Evolutionary conservation across 257 asterid species (phyloP).

Genomic region (Anisodus acutangulus): DNA sequence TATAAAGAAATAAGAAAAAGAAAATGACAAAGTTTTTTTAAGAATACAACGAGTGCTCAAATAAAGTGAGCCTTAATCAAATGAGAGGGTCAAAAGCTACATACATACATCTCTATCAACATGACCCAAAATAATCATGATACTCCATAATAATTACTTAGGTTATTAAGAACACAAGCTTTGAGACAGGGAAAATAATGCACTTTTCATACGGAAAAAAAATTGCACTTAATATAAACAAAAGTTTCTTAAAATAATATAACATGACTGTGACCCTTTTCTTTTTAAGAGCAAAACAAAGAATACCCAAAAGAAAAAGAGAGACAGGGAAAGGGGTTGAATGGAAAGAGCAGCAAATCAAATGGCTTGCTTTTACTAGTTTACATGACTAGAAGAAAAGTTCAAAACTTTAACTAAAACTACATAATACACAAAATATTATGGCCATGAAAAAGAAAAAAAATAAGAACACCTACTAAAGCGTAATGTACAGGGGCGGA

Average conservation of each 20-base stretch:
- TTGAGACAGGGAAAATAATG: neutral
- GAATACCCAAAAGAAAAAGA: neutral
- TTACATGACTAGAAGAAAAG: neutral
- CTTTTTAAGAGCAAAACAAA: neutral
- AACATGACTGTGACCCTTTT: neutral
- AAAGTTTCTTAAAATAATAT: neutral
- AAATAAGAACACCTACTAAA: neutral
- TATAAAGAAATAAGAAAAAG: neutral
- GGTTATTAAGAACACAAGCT: neutral
- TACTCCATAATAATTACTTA: neutral
- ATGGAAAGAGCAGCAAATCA: conserved; percentile 15
- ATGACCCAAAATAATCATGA: conserved; percentile 18
- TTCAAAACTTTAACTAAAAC: neutral
- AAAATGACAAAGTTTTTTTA: neutral
- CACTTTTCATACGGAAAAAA: too few relatives aligned
- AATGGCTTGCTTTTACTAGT: neutral
- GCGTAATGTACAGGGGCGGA: neutral
- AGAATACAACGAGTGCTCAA: neutral
- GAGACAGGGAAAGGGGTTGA: neutral
- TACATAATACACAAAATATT: neutral
- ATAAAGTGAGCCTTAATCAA: neutral
- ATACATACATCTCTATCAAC: neutral
- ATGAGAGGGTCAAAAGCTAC: conserved; percentile 26
- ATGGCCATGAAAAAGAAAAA: neutral
- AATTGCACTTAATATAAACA: neutral